These are phyloP conservation scores for Venturiaceae sp. DNA, from an alignment of 2,329 filamentous ascomycete genomes.

Conservation along the genomic window DNA sequence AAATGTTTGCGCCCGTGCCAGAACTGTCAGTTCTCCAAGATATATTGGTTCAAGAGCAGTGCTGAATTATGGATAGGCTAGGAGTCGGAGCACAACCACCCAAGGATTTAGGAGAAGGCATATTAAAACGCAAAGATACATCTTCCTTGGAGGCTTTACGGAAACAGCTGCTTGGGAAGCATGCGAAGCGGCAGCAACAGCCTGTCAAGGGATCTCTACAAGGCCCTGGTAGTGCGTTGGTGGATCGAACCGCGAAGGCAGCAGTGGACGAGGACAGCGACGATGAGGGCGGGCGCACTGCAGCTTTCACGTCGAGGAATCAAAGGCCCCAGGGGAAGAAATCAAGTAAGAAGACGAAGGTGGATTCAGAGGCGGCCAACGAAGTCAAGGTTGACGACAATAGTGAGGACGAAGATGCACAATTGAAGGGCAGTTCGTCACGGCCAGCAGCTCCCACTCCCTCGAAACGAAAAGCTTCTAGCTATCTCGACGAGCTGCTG, in stretches of 20 bases:
- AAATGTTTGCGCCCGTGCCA: slow-evolving; percentile 42
- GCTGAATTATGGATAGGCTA: slow-evolving; percentile 17
- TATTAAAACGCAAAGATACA: slow-evolving; percentile 5
- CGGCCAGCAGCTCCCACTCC: not conserved
- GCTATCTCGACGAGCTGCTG: slow-evolving; percentile 46
- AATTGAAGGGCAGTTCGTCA: slow-evolving; percentile 9
- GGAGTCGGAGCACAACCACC: slow-evolving; percentile 28
- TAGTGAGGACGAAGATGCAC: not conserved
- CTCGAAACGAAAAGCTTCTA: slow-evolving; percentile 20
- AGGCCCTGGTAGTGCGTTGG: not conserved
- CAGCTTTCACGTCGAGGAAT: slow-evolving; percentile 12
- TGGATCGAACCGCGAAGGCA: slow-evolving; percentile 19
- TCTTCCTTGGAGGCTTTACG: slow-evolving; percentile 25
- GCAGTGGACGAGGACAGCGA: not conserved
- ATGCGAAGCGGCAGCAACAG: not conserved
- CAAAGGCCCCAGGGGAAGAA: not conserved
- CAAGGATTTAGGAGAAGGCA: slow-evolving; percentile 12
- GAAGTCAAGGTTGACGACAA: not conserved
- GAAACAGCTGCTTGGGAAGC: slow-evolving; percentile 30
- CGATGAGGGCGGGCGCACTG: slow-evolving; percentile 11
- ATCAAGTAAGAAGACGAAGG: not conserved
- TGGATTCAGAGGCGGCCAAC: not conserved
- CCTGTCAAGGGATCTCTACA: not conserved
- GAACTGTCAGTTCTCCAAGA: slow-evolving; percentile 36
- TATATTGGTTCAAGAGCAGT: not conserved